phyloP scores from a whole-genome alignment of 169 alveolate genomes.

The Cryptosporidium ryanae region DNA sequence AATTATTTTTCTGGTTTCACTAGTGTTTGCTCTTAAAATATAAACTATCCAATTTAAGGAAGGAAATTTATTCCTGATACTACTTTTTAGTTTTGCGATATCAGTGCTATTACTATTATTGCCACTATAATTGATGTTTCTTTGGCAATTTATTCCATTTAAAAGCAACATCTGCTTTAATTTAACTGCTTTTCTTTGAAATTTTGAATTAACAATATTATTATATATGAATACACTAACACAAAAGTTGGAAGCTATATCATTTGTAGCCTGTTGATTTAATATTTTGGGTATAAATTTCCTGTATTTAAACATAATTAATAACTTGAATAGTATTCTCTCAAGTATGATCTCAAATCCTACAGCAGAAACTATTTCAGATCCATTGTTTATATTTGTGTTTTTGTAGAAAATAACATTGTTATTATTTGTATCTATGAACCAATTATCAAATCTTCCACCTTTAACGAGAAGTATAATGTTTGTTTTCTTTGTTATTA shows the following conservation, averaged over 20 bases:
- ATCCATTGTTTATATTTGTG: not conserved
- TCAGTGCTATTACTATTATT: slow-evolving; percentile 8
- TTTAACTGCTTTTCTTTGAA: slow-evolving; percentile 47
- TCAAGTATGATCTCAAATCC: slow-evolving; percentile 61
- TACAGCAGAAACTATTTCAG: slow-evolving; percentile 51
- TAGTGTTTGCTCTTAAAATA: slow-evolving; percentile 20
- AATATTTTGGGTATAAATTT: not conserved
- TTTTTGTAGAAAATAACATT: slow-evolving; percentile 8
- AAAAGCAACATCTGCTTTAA: slow-evolving; percentile 44
- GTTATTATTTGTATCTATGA: slow-evolving; percentile 17
- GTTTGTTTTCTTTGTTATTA: slow-evolving; percentile 2
- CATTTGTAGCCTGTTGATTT: not conserved
- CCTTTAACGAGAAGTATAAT: slow-evolving; percentile 59
- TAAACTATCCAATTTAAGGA: slow-evolving; percentile 61
- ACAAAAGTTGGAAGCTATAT: not conserved
- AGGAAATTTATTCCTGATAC: slow-evolving; percentile 17
- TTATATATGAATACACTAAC: slow-evolving; percentile 34
- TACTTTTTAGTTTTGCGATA: slow-evolving; percentile 1
- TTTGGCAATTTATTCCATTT: slow-evolving; percentile 63
- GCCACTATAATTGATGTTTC: slow-evolving; percentile 8
- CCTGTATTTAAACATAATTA: slow-evolving; percentile 6
- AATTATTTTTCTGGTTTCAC: slow-evolving; percentile 15
- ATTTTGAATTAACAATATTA: slow-evolving; percentile 4
- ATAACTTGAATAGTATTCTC: slow-evolving; percentile 26
- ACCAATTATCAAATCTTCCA: slow-evolving; percentile 70